Evolutionary conservation across 495 filamentous ascomycete genomes (phyloP), one percentile per base, ranked within the genome.

Genomic region (Penicillium goetzii): DNA sequence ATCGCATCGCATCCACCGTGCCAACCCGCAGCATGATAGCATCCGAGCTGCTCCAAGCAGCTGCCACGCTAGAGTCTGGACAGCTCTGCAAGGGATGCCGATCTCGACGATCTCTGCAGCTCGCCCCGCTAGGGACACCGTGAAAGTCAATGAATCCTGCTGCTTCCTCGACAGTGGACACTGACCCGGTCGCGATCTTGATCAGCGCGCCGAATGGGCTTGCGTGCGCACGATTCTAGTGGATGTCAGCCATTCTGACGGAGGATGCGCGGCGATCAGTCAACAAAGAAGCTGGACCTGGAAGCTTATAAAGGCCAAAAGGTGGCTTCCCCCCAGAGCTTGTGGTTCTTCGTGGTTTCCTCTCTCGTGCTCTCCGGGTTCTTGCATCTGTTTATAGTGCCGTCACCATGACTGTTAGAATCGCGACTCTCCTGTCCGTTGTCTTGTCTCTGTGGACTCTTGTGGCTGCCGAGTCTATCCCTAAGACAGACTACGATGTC

Each of bases 401-500:
- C 32, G 25, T 57, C 57, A 51, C 33, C 26, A 64, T 67, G 60
- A 30, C 34, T 26, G 11, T 38, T 9, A 65, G 38, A 61, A 23
- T 64, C 21, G 40, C 52, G 9, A 47, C 56, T n/a, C n/a, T 69
- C 17, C 45, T 74, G 17, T 60, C 72, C 30, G 41, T 62, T 15
- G 49, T 68, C 17, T 41, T 72, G n/a, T 70, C 69, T 19, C 43
- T 73, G 21, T 21, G 64, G 56, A 62, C 64, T 6, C 21, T 66
- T 2, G 66, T 56, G 25, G 53, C 56, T 2, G 72, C 69, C 2
- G 56, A 58, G 26, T 33, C 64, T 1, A 64, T 70, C 12, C 68
- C 71, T 4, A 60, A 68, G 59, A 73, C 74, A 12, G 66, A 71
- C 49, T 76, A 74, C 63, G 74, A 76, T 60, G 73, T 75, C 25